Percentiles rank a stretch among this genome's conserved stretches.
phyloP scores from a whole-genome alignment of 2,329 filamentous ascomycete genomes.

The Rhynchosporium graminicola region DNA sequence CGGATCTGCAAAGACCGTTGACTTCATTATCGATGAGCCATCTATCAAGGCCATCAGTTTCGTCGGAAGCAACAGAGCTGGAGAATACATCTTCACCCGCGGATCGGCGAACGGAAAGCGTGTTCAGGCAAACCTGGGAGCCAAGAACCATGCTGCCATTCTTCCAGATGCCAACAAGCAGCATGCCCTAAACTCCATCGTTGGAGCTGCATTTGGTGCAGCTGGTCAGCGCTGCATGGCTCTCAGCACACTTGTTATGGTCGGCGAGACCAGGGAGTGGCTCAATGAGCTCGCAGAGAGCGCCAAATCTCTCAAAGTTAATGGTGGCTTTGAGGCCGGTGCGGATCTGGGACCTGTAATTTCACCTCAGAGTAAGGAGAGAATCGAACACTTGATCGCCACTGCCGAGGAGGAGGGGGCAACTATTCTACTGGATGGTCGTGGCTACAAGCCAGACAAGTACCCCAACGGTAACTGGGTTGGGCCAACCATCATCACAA shows the following conservation, averaged over 20 bases:
- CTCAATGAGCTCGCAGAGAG: conserved; percentile 74
- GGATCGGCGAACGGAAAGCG: conserved; percentile 85
- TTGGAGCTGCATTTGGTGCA: conserved; percentile 81
- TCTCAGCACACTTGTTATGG: conserved; percentile 77
- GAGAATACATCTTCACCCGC: conserved; percentile 80
- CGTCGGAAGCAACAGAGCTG: conserved; percentile 83
- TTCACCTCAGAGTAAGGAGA: conserved; percentile 73
- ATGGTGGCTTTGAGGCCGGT: conserved; percentile 79
- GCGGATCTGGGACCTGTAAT: conserved; percentile 83
- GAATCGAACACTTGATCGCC: conserved; percentile 74
- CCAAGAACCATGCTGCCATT: conserved; percentile 85
- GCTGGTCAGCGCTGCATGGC: conserved; percentile 88
- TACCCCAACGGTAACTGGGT: conserved; percentile 87
- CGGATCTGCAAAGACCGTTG: conserved; percentile 76
- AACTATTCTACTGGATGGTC: conserved; percentile 78
- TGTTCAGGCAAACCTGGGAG: conserved; percentile 83
- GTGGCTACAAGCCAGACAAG: conserved; percentile 72
- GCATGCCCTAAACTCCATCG: conserved; percentile 80
- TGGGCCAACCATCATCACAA: conserved; percentile 78
- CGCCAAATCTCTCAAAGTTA: conserved; percentile 70
- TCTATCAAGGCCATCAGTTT: conserved; percentile 86
- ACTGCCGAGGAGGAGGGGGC: conserved; percentile 80
- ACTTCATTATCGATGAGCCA: conserved; percentile 84
- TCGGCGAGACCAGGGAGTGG: conserved; percentile 84
- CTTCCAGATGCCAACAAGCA: conserved; percentile 89